Conservation (phyloP, 75 land plant species). For the Cryptomeria japonica region DNA sequence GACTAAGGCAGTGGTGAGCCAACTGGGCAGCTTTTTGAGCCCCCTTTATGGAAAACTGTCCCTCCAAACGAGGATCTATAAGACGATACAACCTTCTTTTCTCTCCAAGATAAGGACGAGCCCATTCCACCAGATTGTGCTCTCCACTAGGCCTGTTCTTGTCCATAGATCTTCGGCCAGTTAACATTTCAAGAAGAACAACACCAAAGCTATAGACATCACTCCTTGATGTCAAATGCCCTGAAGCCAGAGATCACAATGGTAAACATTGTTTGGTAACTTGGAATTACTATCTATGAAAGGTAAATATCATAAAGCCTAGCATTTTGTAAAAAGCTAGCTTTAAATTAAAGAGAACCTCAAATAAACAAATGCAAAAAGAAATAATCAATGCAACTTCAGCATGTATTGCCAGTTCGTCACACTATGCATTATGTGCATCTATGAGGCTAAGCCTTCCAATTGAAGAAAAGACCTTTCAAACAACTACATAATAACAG, state of each 20-base stretch:
- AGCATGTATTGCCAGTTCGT: neutral
- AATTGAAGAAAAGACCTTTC: neutral
- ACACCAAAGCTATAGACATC: slow-evolving; percentile 78
- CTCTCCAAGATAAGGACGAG: slow-evolving; percentile 52
- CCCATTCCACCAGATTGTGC: slow-evolving; percentile 71
- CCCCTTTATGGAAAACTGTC: slow-evolving; percentile 58
- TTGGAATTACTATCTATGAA: neutral
- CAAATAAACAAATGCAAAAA: neutral
- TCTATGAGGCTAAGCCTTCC: neutral
- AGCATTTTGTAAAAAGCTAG: neutral
- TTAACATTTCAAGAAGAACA: slow-evolving; percentile 59
- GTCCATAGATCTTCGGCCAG: slow-evolving; percentile 70
- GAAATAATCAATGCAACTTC: neutral
- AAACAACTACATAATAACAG: neutral
- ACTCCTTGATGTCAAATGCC: slow-evolving; percentile 67
- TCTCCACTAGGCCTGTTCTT: slow-evolving; percentile 59
- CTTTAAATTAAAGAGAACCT: neutral
- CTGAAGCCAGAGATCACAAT: slow-evolving; percentile 26
- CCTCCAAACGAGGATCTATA: slow-evolving; percentile 57
- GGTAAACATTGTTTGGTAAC: neutral
- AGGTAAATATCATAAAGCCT: neutral
- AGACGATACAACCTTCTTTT: slow-evolving; percentile 45
- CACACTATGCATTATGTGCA: neutral
- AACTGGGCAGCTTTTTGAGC: slow-evolving; percentile 54
- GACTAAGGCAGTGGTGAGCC: slow-evolving; percentile 52